phyloP scores from a whole-genome alignment of 129 eudicot genomes.

The Ambrosia trifida region DNA sequence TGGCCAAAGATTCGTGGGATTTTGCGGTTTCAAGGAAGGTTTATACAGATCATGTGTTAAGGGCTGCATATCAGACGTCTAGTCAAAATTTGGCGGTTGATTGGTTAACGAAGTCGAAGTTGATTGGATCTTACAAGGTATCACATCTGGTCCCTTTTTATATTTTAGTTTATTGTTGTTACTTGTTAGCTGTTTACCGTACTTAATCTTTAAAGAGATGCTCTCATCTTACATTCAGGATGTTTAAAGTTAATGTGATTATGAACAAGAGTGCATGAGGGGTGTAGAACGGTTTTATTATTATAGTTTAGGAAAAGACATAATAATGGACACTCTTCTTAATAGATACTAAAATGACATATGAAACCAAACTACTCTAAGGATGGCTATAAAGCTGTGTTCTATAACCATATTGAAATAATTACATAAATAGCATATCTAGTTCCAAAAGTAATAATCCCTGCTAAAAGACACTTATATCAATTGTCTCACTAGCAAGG shows the following conservation, averaged over 20 bases:
- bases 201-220: neutral
- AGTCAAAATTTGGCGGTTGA: conserved; percentile 66
- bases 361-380: neutral
- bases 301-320: too few relatives aligned
- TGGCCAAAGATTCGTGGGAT: conserved; percentile 78
- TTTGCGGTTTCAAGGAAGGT: conserved; percentile 72
- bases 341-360: neutral
- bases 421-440: neutral
- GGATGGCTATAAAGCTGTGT: neutral
- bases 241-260: too few relatives aligned
- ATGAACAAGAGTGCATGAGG: too few relatives aligned
- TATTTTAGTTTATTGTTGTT: neutral
- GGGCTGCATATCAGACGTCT: conserved; percentile 73
- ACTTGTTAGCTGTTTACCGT: neutral
- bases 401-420: neutral
- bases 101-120: conserved; percentile 69
- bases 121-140: conserved; percentile 80
- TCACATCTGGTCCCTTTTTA: conserved; percentile 1
- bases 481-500: neutral
- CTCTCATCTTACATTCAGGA: neutral
- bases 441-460: neutral
- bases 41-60: conserved; percentile 54
- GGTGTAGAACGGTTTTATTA: too few relatives aligned
- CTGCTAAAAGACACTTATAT: neutral
- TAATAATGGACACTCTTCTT: neutral